A percentile compares a stretch with the other conserved stretches of the same genome.
phyloP scores from a whole-genome alignment of 352 stramenopile genomes.

The Phytopythium cucurbitacearum region DNA sequence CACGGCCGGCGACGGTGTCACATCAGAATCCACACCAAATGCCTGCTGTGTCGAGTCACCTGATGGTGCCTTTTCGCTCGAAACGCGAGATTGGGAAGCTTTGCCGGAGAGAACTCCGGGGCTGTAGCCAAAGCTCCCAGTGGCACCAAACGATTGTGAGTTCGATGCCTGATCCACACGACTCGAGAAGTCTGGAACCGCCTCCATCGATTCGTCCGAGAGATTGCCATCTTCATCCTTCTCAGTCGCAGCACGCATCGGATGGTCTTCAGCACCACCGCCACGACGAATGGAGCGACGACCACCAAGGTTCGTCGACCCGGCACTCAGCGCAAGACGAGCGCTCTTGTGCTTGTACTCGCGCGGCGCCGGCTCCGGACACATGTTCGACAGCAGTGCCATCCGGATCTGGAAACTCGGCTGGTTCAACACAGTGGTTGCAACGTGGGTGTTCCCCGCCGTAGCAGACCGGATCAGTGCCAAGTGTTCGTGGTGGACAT shows the following conservation, averaged over 20 bases:
- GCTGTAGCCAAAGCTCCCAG: constrained; percentile 34
- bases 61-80: constrained; percentile 22
- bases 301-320: not conserved
- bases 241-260: not conserved
- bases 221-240: not conserved
- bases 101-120: constrained; percentile 68
- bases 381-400: constrained; percentile 67
- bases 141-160: not conserved
- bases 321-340: not conserved
- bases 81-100: constrained; percentile 32
- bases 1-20: constrained; percentile 10
- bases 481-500: constrained; percentile 71
- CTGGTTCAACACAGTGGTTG: constrained; percentile 47
- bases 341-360: constrained; percentile 26
- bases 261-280: constrained; percentile 1
- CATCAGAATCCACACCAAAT: constrained; percentile 5
- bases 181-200: not conserved
- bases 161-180: constrained; percentile 1
- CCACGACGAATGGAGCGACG: constrained; percentile 1
- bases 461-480: constrained; percentile 64
- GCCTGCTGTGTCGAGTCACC: constrained; percentile 6
- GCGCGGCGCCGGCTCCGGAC: constrained; percentile 37
- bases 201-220: constrained; percentile 4
- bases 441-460: constrained; percentile 56
- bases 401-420: constrained; percentile 60